phyloP scores from a whole-genome alignment of 306 rosid species.

The Casuarina equisetifolia region DNA sequence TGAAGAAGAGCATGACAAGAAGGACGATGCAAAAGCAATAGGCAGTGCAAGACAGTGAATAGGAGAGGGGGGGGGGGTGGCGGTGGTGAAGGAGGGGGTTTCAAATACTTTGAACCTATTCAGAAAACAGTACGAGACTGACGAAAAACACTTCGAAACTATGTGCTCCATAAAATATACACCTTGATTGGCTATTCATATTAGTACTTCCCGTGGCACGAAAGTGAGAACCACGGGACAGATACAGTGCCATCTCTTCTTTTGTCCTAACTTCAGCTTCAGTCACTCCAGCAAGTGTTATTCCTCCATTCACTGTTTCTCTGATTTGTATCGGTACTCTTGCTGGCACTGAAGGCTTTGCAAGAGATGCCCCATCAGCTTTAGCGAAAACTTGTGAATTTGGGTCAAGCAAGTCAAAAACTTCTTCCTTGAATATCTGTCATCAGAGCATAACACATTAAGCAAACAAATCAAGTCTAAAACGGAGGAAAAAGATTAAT shows the following conservation, averaged over 20 bases:
- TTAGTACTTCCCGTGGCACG: constrained; percentile 95
- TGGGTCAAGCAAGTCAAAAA: constrained; percentile 81
- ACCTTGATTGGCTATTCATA: constrained; percentile 97
- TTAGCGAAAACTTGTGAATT: constrained; percentile 39
- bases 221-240: constrained; percentile 64
- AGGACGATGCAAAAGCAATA: neutral
- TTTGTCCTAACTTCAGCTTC: constrained; percentile 77
- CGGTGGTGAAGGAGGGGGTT: neutral
- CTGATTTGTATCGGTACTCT: constrained; percentile 88
- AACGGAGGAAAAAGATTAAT: neutral
- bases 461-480: constrained; percentile 3
- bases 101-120: neutral
- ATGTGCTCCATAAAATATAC: neutral
- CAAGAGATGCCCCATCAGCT: constrained; percentile 41
- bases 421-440: constrained; percentile 94
- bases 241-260: constrained; percentile 80
- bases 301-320: constrained; percentile 82
- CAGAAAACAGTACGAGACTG: neutral
- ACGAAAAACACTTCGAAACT: neutral
- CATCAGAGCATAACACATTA: constrained; percentile 8
- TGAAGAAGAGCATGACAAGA: neutral
- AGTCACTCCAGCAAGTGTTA: constrained; percentile 85
- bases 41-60: neutral
- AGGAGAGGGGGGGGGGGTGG: neutral
- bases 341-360: constrained; percentile 46